Evolutionary conservation across 805 yeast genomes (phyloP).

Genomic region (Grigorovia humatica): DNA sequence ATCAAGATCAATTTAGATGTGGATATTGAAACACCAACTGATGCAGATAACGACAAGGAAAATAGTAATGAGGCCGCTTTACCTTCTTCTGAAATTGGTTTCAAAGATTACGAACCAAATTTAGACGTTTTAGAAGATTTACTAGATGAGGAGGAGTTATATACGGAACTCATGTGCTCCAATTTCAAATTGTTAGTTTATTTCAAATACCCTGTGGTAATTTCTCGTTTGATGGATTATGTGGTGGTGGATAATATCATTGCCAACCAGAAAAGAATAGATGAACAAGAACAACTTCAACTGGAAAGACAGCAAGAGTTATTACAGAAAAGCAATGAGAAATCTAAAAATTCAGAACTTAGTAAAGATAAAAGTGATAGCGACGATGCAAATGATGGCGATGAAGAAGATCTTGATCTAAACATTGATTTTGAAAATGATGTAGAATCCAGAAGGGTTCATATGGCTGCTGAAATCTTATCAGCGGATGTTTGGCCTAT

Average conservation of each 20-base stretch:
- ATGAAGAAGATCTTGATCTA: slow-evolving; percentile 26
- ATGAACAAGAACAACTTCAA: slow-evolving; percentile 1
- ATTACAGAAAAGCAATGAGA: background rate
- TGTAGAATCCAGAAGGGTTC: slow-evolving; percentile 38
- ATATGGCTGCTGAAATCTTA: slow-evolving; percentile 77
- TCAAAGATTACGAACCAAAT: slow-evolving; percentile 33
- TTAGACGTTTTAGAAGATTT: slow-evolving; percentile 42
- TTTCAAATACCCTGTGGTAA: slow-evolving; percentile 65
- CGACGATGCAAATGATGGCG: slow-evolving; percentile 10
- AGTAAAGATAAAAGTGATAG: slow-evolving; percentile 4
- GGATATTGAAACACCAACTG: slow-evolving; percentile 2
- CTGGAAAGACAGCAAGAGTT: background rate
- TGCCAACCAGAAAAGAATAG: slow-evolving; percentile 6
- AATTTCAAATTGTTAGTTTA: slow-evolving; percentile 69
- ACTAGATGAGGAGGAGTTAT: slow-evolving; percentile 63
- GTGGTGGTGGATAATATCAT: slow-evolving; percentile 32
- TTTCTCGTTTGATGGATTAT: slow-evolving; percentile 57
- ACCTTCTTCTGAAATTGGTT: slow-evolving; percentile 28
- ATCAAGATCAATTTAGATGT: slow-evolving; percentile 13
- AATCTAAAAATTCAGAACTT: slow-evolving; percentile 7
- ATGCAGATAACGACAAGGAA: slow-evolving; percentile 9
- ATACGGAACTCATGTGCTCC: slow-evolving; percentile 63
- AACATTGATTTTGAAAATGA: slow-evolving; percentile 30
- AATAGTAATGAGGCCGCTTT: slow-evolving; percentile 21
- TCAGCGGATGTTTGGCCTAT: slow-evolving; percentile 91